Base-by-base conservation (phyloP, 2,329 filamentous ascomycete species). In the Fusarium goolgardi region DNA sequence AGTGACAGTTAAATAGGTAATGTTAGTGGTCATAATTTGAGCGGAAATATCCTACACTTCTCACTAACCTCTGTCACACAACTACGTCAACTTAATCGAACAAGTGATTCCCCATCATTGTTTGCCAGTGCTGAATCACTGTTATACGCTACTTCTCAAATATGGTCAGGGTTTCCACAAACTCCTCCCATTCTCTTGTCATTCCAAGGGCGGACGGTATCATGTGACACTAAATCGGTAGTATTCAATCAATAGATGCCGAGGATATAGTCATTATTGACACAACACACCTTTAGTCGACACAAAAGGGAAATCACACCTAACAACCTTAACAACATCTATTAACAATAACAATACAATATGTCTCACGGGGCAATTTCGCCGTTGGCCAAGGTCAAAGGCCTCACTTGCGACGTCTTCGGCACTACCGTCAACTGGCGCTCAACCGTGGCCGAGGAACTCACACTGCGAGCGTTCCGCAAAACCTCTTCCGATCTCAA, bases 391-490 rank as follows among this genome's bases (percentile, higher is more conserved):
- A 63, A 73, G 29, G 71, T 86, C 66, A 87, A 88, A 69, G 90
- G 86, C 10, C 81, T 94, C 34, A 83, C 89, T 55, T 93, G 93
- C 74, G 91, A 94, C 79, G 86, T 93, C 71, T 94, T 94, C 77
- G 91, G 91, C 69, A 96, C 93, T 2, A 88, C 90, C 66, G 92
- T 96, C 45, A 85, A 95, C 81, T 95, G 92, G 91, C 89, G 91
- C 58, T 82, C 82, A 39, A 87, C 88, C 3, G 87, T 96, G 21
- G 86, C 84, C 16, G 79, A 83, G 11, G 86, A 87, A 55, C 84
- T 96, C 47, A 76, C 79, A 25, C 74, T 81, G 13, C 82, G 83
- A 39, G 84, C 87, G 16, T 75, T 78, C 29, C 77, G 81, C 59
- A 85, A 86, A 70, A 74, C 75, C 16, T 80, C 81, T 3, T 81